Base-by-base conservation (phyloP, 2,329 filamentous ascomycete species). In the Sclerotinia nivalis region DNA sequence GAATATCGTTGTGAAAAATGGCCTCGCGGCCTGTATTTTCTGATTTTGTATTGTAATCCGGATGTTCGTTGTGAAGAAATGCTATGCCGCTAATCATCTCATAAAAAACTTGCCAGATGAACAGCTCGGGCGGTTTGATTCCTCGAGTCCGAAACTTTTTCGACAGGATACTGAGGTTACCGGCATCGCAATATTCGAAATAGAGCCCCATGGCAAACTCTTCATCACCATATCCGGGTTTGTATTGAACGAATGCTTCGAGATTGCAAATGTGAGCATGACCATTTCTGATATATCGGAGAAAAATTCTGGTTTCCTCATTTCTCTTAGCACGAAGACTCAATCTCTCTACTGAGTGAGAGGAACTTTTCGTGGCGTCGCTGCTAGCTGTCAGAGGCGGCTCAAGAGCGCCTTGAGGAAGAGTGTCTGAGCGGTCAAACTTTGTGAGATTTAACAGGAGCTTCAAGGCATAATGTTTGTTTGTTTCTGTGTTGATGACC, bases 51-150 rank as follows among this genome's bases (percentile, higher is more conserved):
- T 43, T 52, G 5, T 62, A 62, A 68, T 68, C 55, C 15, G 66
- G 66, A 45, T 68, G 66, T 52, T 68, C 55, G 10, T 68, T 61
- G 25, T 68, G 66, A 7, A 68, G 55, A 62, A 68, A 68, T 2
- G 66, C 66, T 15, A 62, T 22, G 1, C 22, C 56, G 37, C 52
- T 59, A 12, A 31, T n/a, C 10, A 68, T 18, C 3, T 68, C 55
- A 7, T 61, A 37, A 4, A 68, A 68, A 2, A 52, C 6, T 4
- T 68, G 55, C 66, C 66, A 68, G 31, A 62, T 34, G 0, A 68
- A 18, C 13, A 62, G 10, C 2, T 62, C 54, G 0, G 55, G 66
- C 1, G 52, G 50, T 31, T 25, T 56, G 0, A 13, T 13, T 2
- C 18, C 2, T 22, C 34, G 40, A 9, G 13, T 7, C 4, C 34